These are phyloP conservation scores for Sugiyamaella chiloensis DNA, from an alignment of 805 yeast genomes.

Conservation along the genomic window DNA sequence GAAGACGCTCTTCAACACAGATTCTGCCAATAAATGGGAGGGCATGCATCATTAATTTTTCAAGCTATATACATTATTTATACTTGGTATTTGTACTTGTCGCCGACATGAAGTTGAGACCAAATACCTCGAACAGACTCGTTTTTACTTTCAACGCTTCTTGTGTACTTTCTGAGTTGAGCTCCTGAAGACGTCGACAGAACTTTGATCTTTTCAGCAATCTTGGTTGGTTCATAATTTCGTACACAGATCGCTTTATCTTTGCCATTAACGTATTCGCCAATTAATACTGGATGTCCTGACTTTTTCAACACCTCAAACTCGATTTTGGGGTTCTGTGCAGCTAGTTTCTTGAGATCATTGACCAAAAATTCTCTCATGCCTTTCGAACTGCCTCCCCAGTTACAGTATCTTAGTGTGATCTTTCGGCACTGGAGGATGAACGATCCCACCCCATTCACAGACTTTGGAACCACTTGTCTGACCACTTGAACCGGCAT, in stretches of 20 bases:
- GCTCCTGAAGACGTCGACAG: conserved; percentile 69
- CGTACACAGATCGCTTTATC: conserved; percentile 69
- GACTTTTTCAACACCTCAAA: conserved; percentile 64
- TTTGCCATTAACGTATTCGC: conserved; percentile 50
- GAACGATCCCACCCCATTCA: conserved; percentile 37
- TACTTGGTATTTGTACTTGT: conserved; percentile 46
- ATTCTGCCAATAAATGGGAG: too few species aligned
- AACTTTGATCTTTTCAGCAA: conserved; percentile 61
- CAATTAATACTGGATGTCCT: conserved; percentile 80
- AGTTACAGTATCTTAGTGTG: conserved; percentile 80
- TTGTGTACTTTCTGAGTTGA: conserved; percentile 55
- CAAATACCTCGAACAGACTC: conserved; percentile 91
- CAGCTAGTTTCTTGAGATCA: conserved; percentile 55
- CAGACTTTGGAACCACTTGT: conserved; percentile 17
- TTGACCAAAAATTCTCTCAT: conserved; percentile 64
- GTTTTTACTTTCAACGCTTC: conserved; percentile 78
- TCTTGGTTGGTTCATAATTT: conserved; percentile 60
- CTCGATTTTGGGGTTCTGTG: conserved; percentile 59
- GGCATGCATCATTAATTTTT: too few species aligned
- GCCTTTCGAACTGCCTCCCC: conserved; percentile 94
- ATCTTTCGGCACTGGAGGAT: conserved; percentile 60
- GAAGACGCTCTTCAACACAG: conserved; percentile 60
- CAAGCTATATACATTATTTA: conserved; percentile 31
- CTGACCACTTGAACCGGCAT: conserved; percentile 19
- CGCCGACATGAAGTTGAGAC: conserved; percentile 87